These are phyloP conservation scores for Bertia moriformis DNA, from an alignment of 2,329 filamentous ascomycete genomes.

Conservation along the genomic window DNA sequence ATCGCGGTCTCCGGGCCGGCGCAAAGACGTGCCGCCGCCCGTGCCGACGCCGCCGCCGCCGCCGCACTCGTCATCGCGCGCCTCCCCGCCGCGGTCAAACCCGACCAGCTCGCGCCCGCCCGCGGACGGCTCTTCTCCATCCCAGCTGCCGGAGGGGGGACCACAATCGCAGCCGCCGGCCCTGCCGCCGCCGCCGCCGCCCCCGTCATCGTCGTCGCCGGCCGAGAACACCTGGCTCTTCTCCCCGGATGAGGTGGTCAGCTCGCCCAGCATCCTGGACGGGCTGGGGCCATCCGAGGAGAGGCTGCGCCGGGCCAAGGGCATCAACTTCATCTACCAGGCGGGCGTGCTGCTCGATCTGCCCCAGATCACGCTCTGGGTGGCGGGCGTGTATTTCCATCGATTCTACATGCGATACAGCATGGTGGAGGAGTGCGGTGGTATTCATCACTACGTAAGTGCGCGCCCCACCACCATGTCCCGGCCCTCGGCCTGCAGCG, in stretches of 20 bases:
- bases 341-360: slow-evolving; percentile 84
- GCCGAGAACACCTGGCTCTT: slow-evolving; percentile 69
- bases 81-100: slow-evolving; percentile 23
- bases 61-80: slow-evolving; percentile 25
- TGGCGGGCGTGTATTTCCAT: slow-evolving; percentile 88
- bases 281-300: slow-evolving; percentile 68
- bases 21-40: slow-evolving; percentile 37
- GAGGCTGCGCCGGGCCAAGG: slow-evolving; percentile 68
- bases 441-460: slow-evolving; percentile 79
- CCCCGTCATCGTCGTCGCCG: no score
- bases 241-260: slow-evolving; percentile 65
- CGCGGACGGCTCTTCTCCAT: slow-evolving; percentile 4
- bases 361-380: slow-evolving; percentile 81
- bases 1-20: not conserved
- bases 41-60: slow-evolving; percentile 45
- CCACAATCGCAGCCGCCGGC: slow-evolving; percentile 25
- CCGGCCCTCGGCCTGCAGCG: slow-evolving; percentile 5
- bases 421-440: slow-evolving; percentile 60
- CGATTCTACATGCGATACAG: slow-evolving; percentile 86
- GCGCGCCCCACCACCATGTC: slow-evolving; percentile 4
- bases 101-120: no score
- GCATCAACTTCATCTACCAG: slow-evolving; percentile 91
- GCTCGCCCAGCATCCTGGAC: slow-evolving; percentile 72
- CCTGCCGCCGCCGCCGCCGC: slow-evolving; percentile 24
- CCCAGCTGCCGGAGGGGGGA: no score